Conservation (phyloP, 2,329 filamentous ascomycete species). For the Clonostachys rhizophaga region DNA sequence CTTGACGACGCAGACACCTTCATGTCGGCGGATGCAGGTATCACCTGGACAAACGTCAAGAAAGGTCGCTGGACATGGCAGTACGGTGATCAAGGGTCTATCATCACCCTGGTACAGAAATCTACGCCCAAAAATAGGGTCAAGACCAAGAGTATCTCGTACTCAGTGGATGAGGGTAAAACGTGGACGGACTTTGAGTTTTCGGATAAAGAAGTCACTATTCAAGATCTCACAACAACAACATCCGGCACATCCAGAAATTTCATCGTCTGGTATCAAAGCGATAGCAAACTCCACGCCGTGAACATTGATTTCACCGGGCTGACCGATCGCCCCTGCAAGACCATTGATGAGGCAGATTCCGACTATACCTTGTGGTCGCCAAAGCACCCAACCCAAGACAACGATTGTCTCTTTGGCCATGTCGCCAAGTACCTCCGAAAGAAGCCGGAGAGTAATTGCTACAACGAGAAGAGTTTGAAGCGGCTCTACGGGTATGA, state of each 20-base stretch:
- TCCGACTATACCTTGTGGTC: conserved; percentile 83
- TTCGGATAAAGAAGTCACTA: conserved; percentile 61
- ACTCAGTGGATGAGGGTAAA: conserved; percentile 75
- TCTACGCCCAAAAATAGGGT: conserved; percentile 61
- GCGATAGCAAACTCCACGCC: conserved; percentile 56
- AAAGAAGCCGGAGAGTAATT: conserved; percentile 74
- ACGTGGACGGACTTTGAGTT: conserved; percentile 78
- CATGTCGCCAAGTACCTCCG: conserved; percentile 86
- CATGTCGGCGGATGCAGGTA: conserved; percentile 85
- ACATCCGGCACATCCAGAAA: conserved; percentile 86
- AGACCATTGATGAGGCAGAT: conserved; percentile 56
- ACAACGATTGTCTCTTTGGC: conserved; percentile 85
- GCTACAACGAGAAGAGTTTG: conserved; percentile 76
- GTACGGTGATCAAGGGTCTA: conserved; percentile 90
- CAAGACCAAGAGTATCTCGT: conserved; percentile 65
- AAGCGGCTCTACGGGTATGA: conserved; percentile 65
- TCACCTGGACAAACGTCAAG: conserved; percentile 80
- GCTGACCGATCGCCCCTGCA: conserved; percentile 69
- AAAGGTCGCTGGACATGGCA: conserved; percentile 92
- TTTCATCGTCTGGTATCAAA: conserved; percentile 82
- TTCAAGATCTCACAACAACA: conserved; percentile 81
- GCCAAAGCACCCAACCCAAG: conserved; percentile 74
- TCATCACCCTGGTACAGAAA: conserved; percentile 82
- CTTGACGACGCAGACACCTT: conserved; percentile 80
- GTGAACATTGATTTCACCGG: conserved; percentile 88